These are phyloP conservation scores for Ceratobasidium sp. DNA, from an alignment of 1,284 basidiomycete genomes.

Conservation along the genomic window DNA sequence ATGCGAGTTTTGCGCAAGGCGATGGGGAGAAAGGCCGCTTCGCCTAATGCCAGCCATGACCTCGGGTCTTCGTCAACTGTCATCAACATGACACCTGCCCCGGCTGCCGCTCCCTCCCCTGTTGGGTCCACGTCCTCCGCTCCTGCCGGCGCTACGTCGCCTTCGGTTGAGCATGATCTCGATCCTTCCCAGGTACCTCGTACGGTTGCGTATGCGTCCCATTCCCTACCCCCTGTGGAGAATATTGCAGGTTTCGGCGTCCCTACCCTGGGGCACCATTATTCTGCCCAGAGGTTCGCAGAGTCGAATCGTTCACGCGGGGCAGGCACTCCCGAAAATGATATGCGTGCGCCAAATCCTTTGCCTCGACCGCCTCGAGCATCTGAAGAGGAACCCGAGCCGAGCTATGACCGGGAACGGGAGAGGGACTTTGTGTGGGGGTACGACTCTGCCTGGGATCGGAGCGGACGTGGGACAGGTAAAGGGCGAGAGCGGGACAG, in stretches of 20 bases:
- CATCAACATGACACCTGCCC: conserved; percentile 32
- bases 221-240: conserved; percentile 19
- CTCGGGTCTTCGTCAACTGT: conserved; percentile 30
- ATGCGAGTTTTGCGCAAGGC: conserved; percentile 34
- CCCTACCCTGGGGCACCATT: not conserved
- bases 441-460: conserved; percentile 30
- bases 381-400: conserved; percentile 15
- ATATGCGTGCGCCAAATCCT: not conserved
- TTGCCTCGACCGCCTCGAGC: not conserved
- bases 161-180: not conserved
- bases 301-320: not conserved
- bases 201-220: conserved; percentile 11
- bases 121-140: conserved; percentile 19
- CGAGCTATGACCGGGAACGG: not conserved
- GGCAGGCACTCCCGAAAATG: not conserved
- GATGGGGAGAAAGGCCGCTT: conserved; percentile 22
- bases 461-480: conserved; percentile 14
- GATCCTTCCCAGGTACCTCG: conserved; percentile 8
- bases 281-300: not conserved
- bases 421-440: conserved; percentile 16
- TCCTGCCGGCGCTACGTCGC: not conserved
- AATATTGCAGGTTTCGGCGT: conserved; percentile 36
- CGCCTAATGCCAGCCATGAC: conserved; percentile 23
- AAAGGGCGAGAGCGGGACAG: conserved; percentile 34
- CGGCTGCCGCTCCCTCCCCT: not conserved